These are phyloP conservation scores for Excoecaria cochinchinensis DNA, from an alignment of 345 rosid species.

Conservation along the genomic window DNA sequence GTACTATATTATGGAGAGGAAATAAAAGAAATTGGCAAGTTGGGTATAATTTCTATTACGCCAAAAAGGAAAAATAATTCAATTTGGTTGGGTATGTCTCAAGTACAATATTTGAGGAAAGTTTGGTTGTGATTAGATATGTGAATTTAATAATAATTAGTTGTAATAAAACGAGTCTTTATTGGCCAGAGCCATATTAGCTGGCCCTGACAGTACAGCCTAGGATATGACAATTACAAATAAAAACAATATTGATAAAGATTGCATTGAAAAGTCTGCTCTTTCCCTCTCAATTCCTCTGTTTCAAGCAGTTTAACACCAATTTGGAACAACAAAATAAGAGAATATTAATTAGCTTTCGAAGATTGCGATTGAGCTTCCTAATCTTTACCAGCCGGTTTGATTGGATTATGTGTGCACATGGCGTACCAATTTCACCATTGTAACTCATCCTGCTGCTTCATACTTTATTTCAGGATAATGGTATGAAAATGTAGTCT, in stretches of 20 bases:
- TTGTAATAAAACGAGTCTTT: neutral
- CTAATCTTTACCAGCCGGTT: neutral
- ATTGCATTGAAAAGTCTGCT: slow-evolving; percentile 8
- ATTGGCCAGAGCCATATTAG: slow-evolving; percentile 29
- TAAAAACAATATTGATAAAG: neutral
- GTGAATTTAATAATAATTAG: neutral
- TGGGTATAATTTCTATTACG: neutral
- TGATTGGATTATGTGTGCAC: neutral
- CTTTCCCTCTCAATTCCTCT: too few species aligned
- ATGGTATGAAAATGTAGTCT: too few species aligned
- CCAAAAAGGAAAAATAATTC: neutral
- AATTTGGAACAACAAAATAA: neutral
- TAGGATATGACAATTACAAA: slow-evolving; percentile 25
- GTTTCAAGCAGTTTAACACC: neutral
- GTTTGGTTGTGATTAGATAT: slow-evolving; percentile 13
- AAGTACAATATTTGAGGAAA: neutral
- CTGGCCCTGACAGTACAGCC: slow-evolving; percentile 24
- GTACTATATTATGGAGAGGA: too few species aligned
- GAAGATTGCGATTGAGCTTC: neutral
- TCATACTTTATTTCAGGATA: too few species aligned
- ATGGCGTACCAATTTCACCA: neutral
- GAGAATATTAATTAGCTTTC: neutral
- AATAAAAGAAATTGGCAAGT: too few species aligned
- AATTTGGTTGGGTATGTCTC: neutral
- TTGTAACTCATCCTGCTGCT: neutral